phyloP scores from a whole-genome alignment of 176 grass and related monocot species.

The Microstegium vimineum region DNA sequence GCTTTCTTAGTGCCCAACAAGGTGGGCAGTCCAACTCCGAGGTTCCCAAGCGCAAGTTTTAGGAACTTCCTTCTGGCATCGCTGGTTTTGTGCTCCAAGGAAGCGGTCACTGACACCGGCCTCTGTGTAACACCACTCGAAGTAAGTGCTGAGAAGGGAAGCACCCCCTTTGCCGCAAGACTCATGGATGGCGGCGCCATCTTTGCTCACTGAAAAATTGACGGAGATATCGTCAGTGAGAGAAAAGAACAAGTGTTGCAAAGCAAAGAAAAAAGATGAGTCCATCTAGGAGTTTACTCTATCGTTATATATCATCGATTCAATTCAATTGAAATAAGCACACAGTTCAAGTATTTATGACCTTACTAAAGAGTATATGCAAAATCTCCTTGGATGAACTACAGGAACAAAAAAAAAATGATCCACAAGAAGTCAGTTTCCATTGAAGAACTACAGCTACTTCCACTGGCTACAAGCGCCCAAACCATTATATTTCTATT shows the following conservation, averaged over 20 bases:
- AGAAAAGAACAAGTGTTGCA: neutral
- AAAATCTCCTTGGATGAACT: neutral
- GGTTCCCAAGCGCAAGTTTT: conserved; percentile 76
- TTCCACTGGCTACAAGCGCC: neutral
- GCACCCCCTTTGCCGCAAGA: conserved; percentile 43
- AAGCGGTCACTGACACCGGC: conserved; percentile 56
- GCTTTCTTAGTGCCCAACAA: conserved; percentile 55
- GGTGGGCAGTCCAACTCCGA: conserved; percentile 61
- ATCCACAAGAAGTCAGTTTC: neutral
- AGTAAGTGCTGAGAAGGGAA: conserved; percentile 44
- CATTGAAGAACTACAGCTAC: neutral
- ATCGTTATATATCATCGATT: neutral
- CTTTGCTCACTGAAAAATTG: conserved; percentile 35
- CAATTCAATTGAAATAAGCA: neutral
- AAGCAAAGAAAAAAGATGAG: neutral
- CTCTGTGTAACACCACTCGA: conserved; percentile 35
- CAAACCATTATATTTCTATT: neutral
- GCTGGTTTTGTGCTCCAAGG: conserved; percentile 53
- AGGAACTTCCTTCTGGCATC: conserved; percentile 76
- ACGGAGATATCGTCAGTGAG: neutral
- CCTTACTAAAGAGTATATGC: neutral
- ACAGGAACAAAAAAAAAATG: neutral
- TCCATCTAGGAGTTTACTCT: neutral
- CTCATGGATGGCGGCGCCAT: conserved; percentile 71
- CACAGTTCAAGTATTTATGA: neutral